Base-by-base conservation (phyloP, 148 eudicot species). In the Rhododendron ferrugineum region DNA sequence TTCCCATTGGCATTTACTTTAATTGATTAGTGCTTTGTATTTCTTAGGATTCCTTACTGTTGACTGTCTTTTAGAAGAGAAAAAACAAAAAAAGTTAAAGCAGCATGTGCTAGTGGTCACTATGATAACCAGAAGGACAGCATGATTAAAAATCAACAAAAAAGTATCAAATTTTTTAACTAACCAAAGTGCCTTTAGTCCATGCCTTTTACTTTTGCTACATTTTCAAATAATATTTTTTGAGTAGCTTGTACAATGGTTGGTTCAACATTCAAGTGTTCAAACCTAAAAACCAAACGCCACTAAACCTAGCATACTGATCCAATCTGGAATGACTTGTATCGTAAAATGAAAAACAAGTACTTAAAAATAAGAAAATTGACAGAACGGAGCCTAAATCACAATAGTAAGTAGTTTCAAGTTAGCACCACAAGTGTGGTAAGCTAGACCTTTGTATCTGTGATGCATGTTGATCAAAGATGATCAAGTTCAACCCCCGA, bases 61-160 rank as follows among this genome's bases (percentile, higher is more conserved):
- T 87, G 84, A 79, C 91, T 89, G 85, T 88, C 90, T 90, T 91
- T 90, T 28, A 88, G 93, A 92, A 90, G 89, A 89, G 44, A 6
- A 40, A 92, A 91, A 88, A 91, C 89, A 87, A 92, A 91, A 83
- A 83, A 83, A 83, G 84, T 28, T 64, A 82, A 82, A 82, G 52
- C n/a, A 40, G 44, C 52, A 56, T 28, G 42, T 75, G 58, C 44
- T 8, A 46, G 84, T 83, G 37, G 34, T 42, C n/a, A 26, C 22
- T 28, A n/a, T 82, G 58, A 82, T 81, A 22, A 36, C 83, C 72
- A 11, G 22, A 36, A 81, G n/a, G 60, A 50, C 82, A 62, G 44
- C 76, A 82, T 82, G 58, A 82, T 62, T 82, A 34, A 82, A 60
- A 82, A 82, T 60, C 74, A 37, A 0, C 6, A 32, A 14, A 22